phyloP scores from a whole-genome alignment of 345 rosid genomes.

The Rhizophora mangle region DNA sequence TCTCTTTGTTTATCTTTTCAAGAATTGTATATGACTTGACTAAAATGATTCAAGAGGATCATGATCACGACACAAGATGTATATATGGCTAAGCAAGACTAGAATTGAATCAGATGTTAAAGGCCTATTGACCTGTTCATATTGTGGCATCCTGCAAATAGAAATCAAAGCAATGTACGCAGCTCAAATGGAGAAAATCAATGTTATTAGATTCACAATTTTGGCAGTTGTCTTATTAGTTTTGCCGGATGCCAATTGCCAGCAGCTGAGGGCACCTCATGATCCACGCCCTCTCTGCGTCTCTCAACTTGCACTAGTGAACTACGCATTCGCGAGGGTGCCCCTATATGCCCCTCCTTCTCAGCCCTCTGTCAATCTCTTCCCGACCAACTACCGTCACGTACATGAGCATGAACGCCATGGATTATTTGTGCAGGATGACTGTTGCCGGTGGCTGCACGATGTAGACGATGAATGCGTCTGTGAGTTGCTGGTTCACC shows the following conservation, averaged over 20 bases:
- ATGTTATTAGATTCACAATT: not conserved
- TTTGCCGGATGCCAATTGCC: not conserved
- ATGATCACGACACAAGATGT: not conserved
- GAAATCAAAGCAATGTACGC: not conserved
- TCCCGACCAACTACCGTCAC: not conserved
- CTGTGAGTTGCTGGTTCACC: slow-evolving; percentile 64
- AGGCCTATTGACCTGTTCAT: not conserved
- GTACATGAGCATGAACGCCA: not conserved
- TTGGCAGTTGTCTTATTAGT: not conserved
- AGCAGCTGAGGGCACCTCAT: not conserved
- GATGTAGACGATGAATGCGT: slow-evolving; percentile 69
- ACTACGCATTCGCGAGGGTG: slow-evolving; percentile 20
- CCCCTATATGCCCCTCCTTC: not conserved
- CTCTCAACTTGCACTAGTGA: slow-evolving; percentile 29
- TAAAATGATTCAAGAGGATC: slow-evolving; percentile 3
- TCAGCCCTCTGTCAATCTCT: not conserved
- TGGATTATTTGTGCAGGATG: slow-evolving; percentile 32
- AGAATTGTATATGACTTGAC: slow-evolving; percentile 12
- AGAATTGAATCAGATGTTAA: not conserved
- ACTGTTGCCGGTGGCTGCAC: slow-evolving; percentile 79
- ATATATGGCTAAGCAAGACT: not conserved
- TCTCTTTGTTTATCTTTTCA: slow-evolving; percentile 4
- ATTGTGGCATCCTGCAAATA: not conserved
- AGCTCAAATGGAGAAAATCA: slow-evolving; percentile 12
- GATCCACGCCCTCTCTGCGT: slow-evolving; percentile 20